These are phyloP conservation scores for Penicillium macrosclerotiorum DNA, from an alignment of 495 filamentous ascomycete species.

Conservation along the genomic window DNA sequence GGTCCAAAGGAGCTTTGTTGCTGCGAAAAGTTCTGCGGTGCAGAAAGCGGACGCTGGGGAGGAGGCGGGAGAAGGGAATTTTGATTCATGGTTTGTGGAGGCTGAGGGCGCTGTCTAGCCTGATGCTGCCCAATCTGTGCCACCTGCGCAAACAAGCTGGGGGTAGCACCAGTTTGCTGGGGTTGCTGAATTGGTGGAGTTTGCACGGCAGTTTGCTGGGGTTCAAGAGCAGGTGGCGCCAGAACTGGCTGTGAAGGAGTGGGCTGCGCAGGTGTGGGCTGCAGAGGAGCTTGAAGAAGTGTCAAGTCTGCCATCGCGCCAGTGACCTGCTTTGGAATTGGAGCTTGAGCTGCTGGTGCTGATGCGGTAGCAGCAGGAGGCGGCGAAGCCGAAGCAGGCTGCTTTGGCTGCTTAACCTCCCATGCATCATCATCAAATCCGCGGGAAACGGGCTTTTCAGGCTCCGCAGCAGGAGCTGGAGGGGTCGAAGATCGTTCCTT, in stretches of 20 bases:
- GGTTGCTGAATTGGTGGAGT: constrained; percentile 54
- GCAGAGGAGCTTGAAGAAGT: constrained; percentile 68
- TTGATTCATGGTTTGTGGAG: constrained; percentile 61
- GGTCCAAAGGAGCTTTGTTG: constrained; percentile 69
- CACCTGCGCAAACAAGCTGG: constrained; percentile 52
- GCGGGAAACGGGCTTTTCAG: constrained; percentile 46
- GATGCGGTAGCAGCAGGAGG: constrained; percentile 35
- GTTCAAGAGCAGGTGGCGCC: constrained; percentile 32
- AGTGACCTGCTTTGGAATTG: constrained; percentile 54
- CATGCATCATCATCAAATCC: constrained; percentile 98
- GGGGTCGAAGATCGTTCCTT: constrained; percentile 42
- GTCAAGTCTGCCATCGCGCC: constrained; percentile 79
- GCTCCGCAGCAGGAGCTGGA: constrained; percentile 37
- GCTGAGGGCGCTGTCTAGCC: constrained; percentile 69
- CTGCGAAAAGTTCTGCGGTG: constrained; percentile 75
- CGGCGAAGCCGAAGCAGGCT: constrained; percentile 33
- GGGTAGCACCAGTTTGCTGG: constrained; percentile 48
- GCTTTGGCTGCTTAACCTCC: constrained; percentile 91
- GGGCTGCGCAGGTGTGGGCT: constrained; percentile 64
- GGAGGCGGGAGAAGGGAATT: constrained; percentile 76
- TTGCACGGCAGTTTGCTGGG: constrained; percentile 47
- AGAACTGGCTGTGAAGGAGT: constrained; percentile 30
- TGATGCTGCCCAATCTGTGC: constrained; percentile 33
- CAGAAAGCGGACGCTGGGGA: constrained; percentile 80
- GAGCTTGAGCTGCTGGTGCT: constrained; percentile 37